These are phyloP conservation scores for Chaetothyriales sp. DNA, from an alignment of 2,329 filamentous ascomycete species.

Conservation along the genomic window DNA sequence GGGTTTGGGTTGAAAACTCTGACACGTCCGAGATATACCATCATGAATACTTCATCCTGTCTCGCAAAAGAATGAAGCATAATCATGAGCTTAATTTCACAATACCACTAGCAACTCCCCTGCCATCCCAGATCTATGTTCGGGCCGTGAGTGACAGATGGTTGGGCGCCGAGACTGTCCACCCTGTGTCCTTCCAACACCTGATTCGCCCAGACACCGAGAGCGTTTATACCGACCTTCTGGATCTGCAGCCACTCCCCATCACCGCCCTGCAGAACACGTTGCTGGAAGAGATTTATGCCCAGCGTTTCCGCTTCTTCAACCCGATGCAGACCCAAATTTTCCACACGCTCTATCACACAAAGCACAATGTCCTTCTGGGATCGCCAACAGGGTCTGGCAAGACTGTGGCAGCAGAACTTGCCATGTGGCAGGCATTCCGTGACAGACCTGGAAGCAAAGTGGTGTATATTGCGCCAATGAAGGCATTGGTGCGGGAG, in stretches of 20 bases:
- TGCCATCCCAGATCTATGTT: constrained; percentile 93
- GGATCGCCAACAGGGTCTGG: constrained; percentile 95
- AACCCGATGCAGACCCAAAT: constrained; percentile 99
- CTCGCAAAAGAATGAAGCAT: constrained; percentile 75
- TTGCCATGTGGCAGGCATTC: constrained; percentile 99
- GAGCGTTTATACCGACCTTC: constrained; percentile 86
- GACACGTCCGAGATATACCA: constrained; percentile 97
- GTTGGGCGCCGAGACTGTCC: constrained; percentile 92
- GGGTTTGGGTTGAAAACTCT: constrained; percentile 98
- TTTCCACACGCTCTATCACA: constrained; percentile 93
- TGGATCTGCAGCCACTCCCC: constrained; percentile 81
- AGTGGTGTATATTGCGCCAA: constrained; percentile 96
- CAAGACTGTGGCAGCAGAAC: constrained; percentile 88
- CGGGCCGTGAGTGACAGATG: constrained; percentile 88
- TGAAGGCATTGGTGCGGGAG: constrained; percentile 96
- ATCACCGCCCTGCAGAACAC: constrained; percentile 80
- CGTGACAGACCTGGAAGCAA: constrained; percentile 87
- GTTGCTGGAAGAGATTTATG: constrained; percentile 75
- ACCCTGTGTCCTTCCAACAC: constrained; percentile 92
- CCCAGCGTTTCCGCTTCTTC: constrained; percentile 82
- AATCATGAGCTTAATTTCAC: constrained; percentile 98
- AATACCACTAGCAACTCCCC: constrained; percentile 81
- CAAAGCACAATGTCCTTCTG: constrained; percentile 76
- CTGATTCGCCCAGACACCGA: constrained; percentile 94
- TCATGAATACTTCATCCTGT: constrained; percentile 92